Base-by-base conservation (phyloP, 306 rosid genomes). In the Canavalia ensiformis region DNA sequence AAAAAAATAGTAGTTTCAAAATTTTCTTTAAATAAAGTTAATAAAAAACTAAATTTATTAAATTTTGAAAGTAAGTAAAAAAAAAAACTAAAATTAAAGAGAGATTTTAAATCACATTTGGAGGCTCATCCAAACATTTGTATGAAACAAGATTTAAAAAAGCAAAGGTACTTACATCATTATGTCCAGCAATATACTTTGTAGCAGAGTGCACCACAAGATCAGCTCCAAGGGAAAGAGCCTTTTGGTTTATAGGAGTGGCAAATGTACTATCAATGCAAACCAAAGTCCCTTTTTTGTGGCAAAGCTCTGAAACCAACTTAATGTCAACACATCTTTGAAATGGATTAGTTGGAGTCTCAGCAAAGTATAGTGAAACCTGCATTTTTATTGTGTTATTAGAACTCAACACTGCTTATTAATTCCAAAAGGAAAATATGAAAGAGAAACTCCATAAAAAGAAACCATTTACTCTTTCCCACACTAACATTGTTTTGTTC, bases 221-320 rank as follows among this genome's bases (percentile, higher is more conserved):
- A 85, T 95, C 99, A 67, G 99, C 97, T 42, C 99, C 99, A 49
- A 90, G 92, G 72, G 95, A 74, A 76, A 95, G 94, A 52, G 91
- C 97, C 83, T 95, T 95, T 89, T 93, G 99, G 87, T 95, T 95
- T 76, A 95, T 72, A 76, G 99, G 94, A 10, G 99, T 95, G 33
- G 99, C 99, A 89, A 95, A 95, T 70, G 99, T 95, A 80, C 99
- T 95, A 77, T 95, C 99, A 45, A 95, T 87, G 77, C 97, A 93
- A 69, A 95, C 95, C 90, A 95, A 68, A 41, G 95, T 92, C 74
- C 99, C 97, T 41, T 90, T 84, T 57, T 42, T 87, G 78, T 88
- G 99, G 79, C 99, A 95, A 76, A 95, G 90, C 76, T 95, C 97
- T 45, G 97, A 91, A 85, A 95, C 99, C 78, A 82, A 87, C 90